phyloP scores from a whole-genome alignment of 2,329 filamentous ascomycete species.

The Chaetothyriales sp. region DNA sequence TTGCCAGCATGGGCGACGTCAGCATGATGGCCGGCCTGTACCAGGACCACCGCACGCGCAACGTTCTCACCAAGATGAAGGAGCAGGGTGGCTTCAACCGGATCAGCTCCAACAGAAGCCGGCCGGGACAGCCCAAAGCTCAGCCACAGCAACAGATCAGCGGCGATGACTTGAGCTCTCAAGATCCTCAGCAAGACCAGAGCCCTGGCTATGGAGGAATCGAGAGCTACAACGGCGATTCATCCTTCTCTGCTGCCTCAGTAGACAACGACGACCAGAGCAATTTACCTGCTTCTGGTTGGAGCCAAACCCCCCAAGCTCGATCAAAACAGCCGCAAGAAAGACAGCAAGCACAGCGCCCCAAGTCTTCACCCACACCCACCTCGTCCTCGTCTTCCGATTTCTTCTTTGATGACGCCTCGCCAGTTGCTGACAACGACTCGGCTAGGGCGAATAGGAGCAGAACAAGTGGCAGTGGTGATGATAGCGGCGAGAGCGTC shows the following conservation, averaged over 20 bases:
- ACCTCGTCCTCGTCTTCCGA: background rate
- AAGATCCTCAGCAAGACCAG: background rate
- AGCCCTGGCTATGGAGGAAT: background rate
- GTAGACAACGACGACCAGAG: background rate
- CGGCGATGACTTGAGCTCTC: background rate
- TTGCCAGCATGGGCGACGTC: slow-evolving; percentile 6
- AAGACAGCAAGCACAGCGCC: no score
- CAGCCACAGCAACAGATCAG: background rate
- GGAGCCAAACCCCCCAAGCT: background rate
- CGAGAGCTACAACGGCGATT: background rate
- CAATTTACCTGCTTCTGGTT: background rate
- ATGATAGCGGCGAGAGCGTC: slow-evolving; percentile 2
- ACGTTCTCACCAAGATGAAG: slow-evolving; percentile 6
- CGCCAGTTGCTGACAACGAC: slow-evolving; percentile 12
- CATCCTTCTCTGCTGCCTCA: background rate
- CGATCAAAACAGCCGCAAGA: background rate
- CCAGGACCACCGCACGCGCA: slow-evolving; percentile 11
- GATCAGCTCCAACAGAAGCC: slow-evolving; percentile 1
- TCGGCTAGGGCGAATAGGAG: slow-evolving; percentile 3
- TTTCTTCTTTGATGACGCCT: slow-evolving; percentile 15
- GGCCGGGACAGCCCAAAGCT: background rate
- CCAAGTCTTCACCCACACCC: background rate
- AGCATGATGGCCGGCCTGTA: slow-evolving; percentile 7
- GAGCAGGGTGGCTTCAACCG: slow-evolving; percentile 3
- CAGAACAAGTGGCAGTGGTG: background rate